A percentile compares a stretch with the other conserved stretches of the same genome.
Evolutionary conservation across 2,329 filamentous ascomycete genomes (phyloP).

Genomic region (Trichoderma asperellum): DNA sequence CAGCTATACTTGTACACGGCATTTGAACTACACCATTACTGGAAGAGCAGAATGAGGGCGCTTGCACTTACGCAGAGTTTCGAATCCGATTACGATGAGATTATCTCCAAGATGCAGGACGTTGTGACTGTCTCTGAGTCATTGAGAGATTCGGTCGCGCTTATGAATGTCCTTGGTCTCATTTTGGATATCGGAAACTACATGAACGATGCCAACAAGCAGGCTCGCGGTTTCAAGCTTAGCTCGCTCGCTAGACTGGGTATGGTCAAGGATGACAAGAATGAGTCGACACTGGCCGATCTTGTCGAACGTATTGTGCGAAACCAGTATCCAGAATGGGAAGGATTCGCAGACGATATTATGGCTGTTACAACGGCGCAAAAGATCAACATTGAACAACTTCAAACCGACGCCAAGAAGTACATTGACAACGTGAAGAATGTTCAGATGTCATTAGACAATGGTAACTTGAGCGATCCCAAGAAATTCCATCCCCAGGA

Average conservation of each 20-base stretch:
- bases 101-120: conserved; percentile 80
- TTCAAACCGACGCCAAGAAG: conserved; percentile 82
- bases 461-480: conserved; percentile 90
- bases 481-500: conserved; percentile 99
- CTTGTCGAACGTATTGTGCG: conserved; percentile 95
- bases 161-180: conserved; percentile 94
- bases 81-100: conserved; percentile 89
- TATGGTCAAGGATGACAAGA: conserved; percentile 99
- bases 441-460: conserved; percentile 87
- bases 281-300: conserved; percentile 93
- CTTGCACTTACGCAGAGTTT: conserved; percentile 81
- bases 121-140: conserved; percentile 89
- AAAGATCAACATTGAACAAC: conserved; percentile 93
- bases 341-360: conserved; percentile 85
- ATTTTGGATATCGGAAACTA: conserved; percentile 99
- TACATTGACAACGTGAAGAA: conserved; percentile 97
- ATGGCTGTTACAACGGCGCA: conserved; percentile 74
- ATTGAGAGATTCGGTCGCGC: conserved; percentile 83
- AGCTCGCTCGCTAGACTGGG: conserved; percentile 88
- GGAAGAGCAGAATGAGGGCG: conserved; percentile 96
- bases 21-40: conserved; percentile 95
- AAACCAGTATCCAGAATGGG: conserved; percentile 95
- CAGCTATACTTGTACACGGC: conserved; percentile 93
- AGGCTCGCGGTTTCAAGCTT: conserved; percentile 96
- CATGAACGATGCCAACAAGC: conserved; percentile 99